A percentile compares a stretch with the other conserved stretches of the same genome.
These are phyloP conservation scores for Umbelopsis sp. DNA, from an alignment of 371 early-diverging fungal species.

Conservation along the genomic window DNA sequence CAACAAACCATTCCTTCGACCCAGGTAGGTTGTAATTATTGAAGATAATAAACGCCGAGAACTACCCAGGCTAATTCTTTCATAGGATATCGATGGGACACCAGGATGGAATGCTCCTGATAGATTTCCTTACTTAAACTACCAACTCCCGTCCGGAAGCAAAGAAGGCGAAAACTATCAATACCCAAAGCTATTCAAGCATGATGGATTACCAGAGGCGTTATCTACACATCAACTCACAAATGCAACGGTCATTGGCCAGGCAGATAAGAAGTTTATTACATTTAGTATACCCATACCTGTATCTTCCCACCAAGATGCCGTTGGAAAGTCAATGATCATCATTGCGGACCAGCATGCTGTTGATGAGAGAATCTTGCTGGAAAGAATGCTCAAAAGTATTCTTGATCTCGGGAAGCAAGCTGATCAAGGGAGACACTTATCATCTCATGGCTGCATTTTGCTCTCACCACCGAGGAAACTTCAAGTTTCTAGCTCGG, in stretches of 20 bases:
- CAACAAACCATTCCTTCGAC: too few relatives aligned
- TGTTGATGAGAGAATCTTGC: slow-evolving; percentile 78
- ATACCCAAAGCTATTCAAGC: neutral
- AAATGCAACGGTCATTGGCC: slow-evolving; percentile 53
- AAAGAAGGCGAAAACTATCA: slow-evolving; percentile 14
- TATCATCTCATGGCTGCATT: neutral
- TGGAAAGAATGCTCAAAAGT: slow-evolving; percentile 60
- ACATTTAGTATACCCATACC: slow-evolving; percentile 32
- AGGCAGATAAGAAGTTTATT: slow-evolving; percentile 75
- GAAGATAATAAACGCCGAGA: too few relatives aligned
- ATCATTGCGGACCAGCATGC: slow-evolving; percentile 87
- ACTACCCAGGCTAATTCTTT: too few relatives aligned
- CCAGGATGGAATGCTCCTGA: neutral
- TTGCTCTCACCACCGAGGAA: slow-evolving; percentile 19
- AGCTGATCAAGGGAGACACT: neutral
- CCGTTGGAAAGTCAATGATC: slow-evolving; percentile 25
- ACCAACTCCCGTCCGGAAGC: slow-evolving; percentile 9
- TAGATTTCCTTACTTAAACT: neutral
- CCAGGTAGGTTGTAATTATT: too few relatives aligned
- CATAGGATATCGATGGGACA: neutral
- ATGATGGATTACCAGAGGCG: slow-evolving; percentile 24
- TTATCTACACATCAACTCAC: slow-evolving; percentile 41
- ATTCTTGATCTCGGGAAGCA: slow-evolving; percentile 17
- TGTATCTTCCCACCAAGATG: neutral
- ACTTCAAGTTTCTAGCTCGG: neutral